Percentiles rank a stretch among this genome's conserved stretches.
Evolutionary conservation across 768 basidiomycete species (phyloP).

Genomic region (Boletus sp.): DNA sequence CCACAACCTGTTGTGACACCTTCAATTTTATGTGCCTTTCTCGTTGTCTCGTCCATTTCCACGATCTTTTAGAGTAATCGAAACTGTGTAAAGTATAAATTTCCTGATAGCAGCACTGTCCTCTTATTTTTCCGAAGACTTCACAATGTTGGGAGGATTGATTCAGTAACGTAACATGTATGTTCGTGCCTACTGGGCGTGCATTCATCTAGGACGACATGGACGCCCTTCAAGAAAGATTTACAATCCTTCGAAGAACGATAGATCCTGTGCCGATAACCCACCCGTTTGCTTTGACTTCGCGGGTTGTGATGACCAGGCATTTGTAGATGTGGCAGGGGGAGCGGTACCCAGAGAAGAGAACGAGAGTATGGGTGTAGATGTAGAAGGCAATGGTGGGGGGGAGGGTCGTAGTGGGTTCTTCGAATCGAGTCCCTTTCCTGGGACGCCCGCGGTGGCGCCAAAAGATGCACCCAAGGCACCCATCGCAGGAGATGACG

Average conservation of each 20-base stretch:
- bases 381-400: conserved; percentile 3
- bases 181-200: background rate
- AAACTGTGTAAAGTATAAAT: background rate
- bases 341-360: conserved; percentile 6
- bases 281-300: conserved; percentile 43
- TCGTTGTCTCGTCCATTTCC: background rate
- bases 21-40: background rate
- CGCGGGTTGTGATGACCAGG: conserved; percentile 4
- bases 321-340: conserved; percentile 12
- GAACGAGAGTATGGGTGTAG: conserved; percentile 18
- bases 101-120: background rate
- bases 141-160: background rate
- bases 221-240: background rate
- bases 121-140: background rate
- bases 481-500: background rate
- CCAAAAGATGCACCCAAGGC: conserved; percentile 1
- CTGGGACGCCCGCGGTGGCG: background rate
- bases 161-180: background rate
- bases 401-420: conserved; percentile 20
- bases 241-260: conserved; percentile 80
- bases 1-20: background rate
- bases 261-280: conserved; percentile 78
- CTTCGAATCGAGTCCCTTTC: conserved; percentile 1
- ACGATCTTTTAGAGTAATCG: background rate
- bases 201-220: background rate